Evolutionary conservation across 1,284 basidiomycete species (phyloP), one percentile per base, ranked within the genome.

Genomic region (Retiboletus flavoniger): DNA sequence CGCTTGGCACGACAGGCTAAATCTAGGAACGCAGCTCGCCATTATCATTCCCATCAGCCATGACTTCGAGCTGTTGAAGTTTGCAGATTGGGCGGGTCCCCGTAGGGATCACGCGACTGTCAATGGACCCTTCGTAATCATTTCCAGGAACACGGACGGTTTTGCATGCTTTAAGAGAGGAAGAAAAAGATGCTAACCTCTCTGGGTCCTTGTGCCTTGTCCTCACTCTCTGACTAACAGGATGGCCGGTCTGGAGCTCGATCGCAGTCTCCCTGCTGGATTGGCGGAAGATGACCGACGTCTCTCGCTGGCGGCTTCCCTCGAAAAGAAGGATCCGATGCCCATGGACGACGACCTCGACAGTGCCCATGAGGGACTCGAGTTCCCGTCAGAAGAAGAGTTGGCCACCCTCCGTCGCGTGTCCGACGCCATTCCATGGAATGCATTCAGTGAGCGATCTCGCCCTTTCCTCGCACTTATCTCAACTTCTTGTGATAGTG

Each of bases 351-450:
- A 57, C 10, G 68, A 69, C 14, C 35, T 59, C 54, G 80, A 83
- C 53, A 77, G 73, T 31, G 72, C 76, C 50, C 78, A 84, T 49
- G 80, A 82, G 38, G 82, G 81, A 21, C 76, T 85, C 47, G 77
- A 80, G 55, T 81, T 84, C 56, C 90, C 90, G 3, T 88, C 88
- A 2, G 81, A 83, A 28, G 83, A 91, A 65, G 89, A 91, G 71
- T 68, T 75, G 19, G 60, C 59, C 7, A 84, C 80, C 10, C 76
- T 90, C 41, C 77, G 84, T 29, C 81, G 82, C 31, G 81, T 91
- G 7, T 65, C 85, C 9, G 87, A 89, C 61, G 52, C 65, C 36
- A 70, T 89, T 50, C 84, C 86, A 7, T 87, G 82, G 88, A 77
- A 65, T 55, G 84, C 83, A 29, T 89, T 86, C 65, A 64, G 85